These are phyloP conservation scores for Daedaleopsis nitida DNA, from an alignment of 768 basidiomycete species.

Conservation along the genomic window DNA sequence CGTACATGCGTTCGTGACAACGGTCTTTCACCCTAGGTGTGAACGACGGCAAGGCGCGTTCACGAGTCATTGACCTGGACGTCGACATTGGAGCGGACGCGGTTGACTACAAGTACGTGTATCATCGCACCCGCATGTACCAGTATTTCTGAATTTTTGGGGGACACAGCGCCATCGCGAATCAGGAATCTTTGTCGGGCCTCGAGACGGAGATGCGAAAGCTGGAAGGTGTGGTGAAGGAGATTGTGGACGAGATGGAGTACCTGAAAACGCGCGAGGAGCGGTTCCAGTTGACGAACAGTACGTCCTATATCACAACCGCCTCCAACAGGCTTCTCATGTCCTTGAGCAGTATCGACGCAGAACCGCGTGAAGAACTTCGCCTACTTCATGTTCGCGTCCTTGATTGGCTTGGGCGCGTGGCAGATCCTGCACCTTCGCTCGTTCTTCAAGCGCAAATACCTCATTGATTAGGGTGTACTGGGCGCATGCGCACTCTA, in stretches of 20 bases:
- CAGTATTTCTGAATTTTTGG: background rate
- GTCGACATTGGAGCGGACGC: constrained; percentile 98
- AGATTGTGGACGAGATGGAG: constrained; percentile 90
- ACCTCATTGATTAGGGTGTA: constrained; percentile 70
- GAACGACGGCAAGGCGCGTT: constrained; percentile 50
- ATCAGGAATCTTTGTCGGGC: constrained; percentile 93
- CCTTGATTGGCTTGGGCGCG: constrained; percentile 76
- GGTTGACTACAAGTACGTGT: constrained; percentile 85
- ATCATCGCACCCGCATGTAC: background rate
- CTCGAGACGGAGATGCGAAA: constrained; percentile 99
- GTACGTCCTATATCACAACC: constrained; percentile 48
- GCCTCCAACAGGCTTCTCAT: background rate
- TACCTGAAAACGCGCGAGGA: constrained; percentile 92
- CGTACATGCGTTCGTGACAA: background rate
- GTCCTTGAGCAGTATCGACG: constrained; percentile 71
- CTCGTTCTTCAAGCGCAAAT: constrained; percentile 95
- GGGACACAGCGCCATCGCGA: constrained; percentile 86
- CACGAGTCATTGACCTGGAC: constrained; percentile 86
- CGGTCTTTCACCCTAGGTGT: constrained; percentile 39
- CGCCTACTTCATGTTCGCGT: constrained; percentile 83
- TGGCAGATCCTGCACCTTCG: constrained; percentile 97
- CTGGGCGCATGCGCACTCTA: background rate
- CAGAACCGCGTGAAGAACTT: constrained; percentile 91
- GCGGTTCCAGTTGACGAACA: constrained; percentile 83
- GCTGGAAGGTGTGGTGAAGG: constrained; percentile 91